A percentile compares a stretch with the other conserved stretches of the same genome.
These are phyloP conservation scores for Pseudognaphalium luteoalbum DNA, from an alignment of 129 eudicot species.

Conservation along the genomic window DNA sequence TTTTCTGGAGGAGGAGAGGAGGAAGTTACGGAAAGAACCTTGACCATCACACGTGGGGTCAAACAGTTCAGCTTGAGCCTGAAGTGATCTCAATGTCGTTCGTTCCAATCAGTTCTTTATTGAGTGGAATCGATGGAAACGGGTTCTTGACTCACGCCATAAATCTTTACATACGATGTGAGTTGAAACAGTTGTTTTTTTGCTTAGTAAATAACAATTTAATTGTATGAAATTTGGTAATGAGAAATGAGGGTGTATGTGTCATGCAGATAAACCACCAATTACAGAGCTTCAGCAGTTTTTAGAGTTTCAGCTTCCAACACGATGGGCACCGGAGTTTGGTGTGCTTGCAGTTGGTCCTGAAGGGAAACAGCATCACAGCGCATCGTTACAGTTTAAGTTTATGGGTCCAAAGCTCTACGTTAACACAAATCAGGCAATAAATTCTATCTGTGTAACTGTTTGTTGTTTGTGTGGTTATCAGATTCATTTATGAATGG, in stretches of 20 bases:
- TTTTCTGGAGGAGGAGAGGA: slow-evolving; percentile 77
- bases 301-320: slow-evolving; percentile 76
- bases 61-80: slow-evolving; percentile 67
- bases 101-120: slow-evolving; percentile 65
- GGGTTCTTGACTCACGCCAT: slow-evolving; percentile 81
- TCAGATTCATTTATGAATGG: neutral
- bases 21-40: slow-evolving; percentile 52
- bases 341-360: slow-evolving; percentile 78
- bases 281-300: slow-evolving; percentile 69
- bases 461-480: neutral
- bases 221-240: slow-evolving; percentile 1
- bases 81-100: slow-evolving; percentile 70
- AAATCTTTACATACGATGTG: slow-evolving; percentile 71
- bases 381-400: slow-evolving; percentile 63
- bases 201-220: neutral
- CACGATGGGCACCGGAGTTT: slow-evolving; percentile 76
- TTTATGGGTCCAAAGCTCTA: slow-evolving; percentile 75
- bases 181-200: slow-evolving; percentile 26
- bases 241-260: neutral
- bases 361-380: slow-evolving; percentile 54
- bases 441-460: neutral
- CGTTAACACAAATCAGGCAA: slow-evolving; percentile 67
- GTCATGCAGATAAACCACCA: slow-evolving; percentile 71
- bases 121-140: slow-evolving; percentile 71
- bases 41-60: slow-evolving; percentile 63